A percentile compares a stretch with the other conserved stretches of the same genome.
Conservation (phyloP, 1,284 basidiomycete genomes). For the Ustilago nuda region DNA sequence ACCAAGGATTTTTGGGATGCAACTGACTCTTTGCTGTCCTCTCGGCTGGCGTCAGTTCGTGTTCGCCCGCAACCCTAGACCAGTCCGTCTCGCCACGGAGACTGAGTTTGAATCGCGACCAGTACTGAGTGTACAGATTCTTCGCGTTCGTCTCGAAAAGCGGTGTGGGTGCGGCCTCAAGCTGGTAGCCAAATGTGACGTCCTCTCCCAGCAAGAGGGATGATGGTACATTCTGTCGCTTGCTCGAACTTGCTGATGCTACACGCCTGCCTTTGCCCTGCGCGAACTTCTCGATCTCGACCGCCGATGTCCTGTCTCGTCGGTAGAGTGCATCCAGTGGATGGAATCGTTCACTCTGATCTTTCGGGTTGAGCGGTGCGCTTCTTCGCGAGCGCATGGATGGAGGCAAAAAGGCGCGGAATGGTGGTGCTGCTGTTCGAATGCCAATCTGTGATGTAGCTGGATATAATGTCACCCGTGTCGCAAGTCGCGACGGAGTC, state of each 20-base stretch:
- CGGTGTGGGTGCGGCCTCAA: slow-evolving; percentile 47
- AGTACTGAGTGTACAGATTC: slow-evolving; percentile 46
- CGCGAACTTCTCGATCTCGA: slow-evolving; percentile 34
- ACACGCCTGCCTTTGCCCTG: slow-evolving; percentile 37
- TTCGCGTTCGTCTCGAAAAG: slow-evolving; percentile 35
- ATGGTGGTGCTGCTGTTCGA: slow-evolving; percentile 30
- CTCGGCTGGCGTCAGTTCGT: slow-evolving; percentile 21
- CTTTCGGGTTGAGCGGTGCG: slow-evolving; percentile 34
- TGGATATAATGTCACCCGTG: slow-evolving; percentile 51
- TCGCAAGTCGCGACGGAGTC: slow-evolving; percentile 45
- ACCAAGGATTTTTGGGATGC: slow-evolving; percentile 52
- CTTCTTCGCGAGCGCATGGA: slow-evolving; percentile 28
- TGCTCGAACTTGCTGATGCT: slow-evolving; percentile 18
- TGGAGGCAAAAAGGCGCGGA: slow-evolving; percentile 31
- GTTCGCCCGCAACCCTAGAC: slow-evolving; percentile 22
- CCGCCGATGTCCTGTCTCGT: slow-evolving; percentile 40
- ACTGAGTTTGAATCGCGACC: slow-evolving; percentile 48
- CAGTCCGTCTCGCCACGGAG: slow-evolving; percentile 48
- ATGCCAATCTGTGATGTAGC: slow-evolving; percentile 40
- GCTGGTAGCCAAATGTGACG: slow-evolving; percentile 42
- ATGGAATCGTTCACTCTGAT: slow-evolving; percentile 37
- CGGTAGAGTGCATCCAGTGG: slow-evolving; percentile 32
- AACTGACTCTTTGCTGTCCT: slow-evolving; percentile 21
- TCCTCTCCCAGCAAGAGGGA: slow-evolving; percentile 46
- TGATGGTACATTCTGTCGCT: slow-evolving; percentile 34